A percentile compares a stretch with the other conserved stretches of the same genome.
phyloP scores from a whole-genome alignment of 768 basidiomycete genomes.

The Tylopilus subfusipes region DNA sequence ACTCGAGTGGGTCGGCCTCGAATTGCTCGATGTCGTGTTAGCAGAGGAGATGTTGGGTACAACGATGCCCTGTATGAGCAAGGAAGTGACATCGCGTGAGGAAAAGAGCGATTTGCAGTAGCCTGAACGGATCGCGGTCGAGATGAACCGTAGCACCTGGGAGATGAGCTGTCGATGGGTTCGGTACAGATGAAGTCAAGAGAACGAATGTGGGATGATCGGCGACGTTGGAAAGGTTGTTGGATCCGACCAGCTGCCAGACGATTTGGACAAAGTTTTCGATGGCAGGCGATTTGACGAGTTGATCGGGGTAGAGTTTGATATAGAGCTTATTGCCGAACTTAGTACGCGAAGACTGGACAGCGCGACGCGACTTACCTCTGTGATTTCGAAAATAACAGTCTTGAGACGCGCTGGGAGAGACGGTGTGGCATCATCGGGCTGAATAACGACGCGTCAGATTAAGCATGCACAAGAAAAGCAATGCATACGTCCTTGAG shows the following conservation, averaged over 20 bases:
- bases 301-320: conserved; percentile 78
- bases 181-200: background rate
- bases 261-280: conserved; percentile 78
- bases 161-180: conserved; percentile 64
- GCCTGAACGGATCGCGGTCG: conserved; percentile 86
- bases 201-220: conserved; percentile 38
- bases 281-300: conserved; percentile 59
- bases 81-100: conserved; percentile 72
- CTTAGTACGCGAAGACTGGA: background rate
- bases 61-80: conserved; percentile 85
- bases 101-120: conserved; percentile 81
- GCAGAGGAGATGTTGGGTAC: conserved; percentile 90
- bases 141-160: conserved; percentile 86
- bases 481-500: conserved; percentile 53
- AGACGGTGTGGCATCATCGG: conserved; percentile 79
- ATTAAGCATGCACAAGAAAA: background rate
- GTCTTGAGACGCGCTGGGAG: conserved; percentile 90
- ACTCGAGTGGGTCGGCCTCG: conserved; percentile 96
- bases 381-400: conserved; percentile 83
- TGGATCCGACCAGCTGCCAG: conserved; percentile 79
- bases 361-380: conserved; percentile 45
- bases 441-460: conserved; percentile 36
- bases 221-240: conserved; percentile 62
- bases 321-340: conserved; percentile 57
- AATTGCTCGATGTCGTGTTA: conserved; percentile 93